Percentiles rank a stretch among this genome's conserved stretches.
These are phyloP conservation scores for Aspergillus nidulans DNA, from an alignment of 495 filamentous ascomycete species.

Conservation along the genomic window DNA sequence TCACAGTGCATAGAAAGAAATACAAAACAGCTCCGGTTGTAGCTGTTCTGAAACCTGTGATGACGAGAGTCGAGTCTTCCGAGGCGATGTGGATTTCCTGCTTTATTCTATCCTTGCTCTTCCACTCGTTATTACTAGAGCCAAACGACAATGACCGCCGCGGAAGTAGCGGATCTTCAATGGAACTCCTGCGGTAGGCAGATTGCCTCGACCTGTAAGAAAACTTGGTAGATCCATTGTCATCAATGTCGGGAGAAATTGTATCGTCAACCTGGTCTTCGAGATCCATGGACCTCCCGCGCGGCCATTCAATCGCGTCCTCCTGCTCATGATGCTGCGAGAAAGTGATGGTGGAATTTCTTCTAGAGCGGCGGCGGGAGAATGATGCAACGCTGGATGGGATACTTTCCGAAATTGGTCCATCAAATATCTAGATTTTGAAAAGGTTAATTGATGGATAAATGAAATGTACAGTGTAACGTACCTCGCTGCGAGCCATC, in stretches of 20 bases:
- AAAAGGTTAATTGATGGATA: constrained; percentile 1
- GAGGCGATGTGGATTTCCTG: constrained; percentile 91
- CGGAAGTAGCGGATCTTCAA: constrained; percentile 69
- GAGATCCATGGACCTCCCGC: constrained; percentile 49
- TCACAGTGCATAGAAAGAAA: constrained; percentile 58
- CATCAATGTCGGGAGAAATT: constrained; percentile 27
- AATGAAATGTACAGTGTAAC: constrained; percentile 6
- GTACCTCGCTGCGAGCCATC: constrained; percentile 94
- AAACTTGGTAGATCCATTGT: constrained; percentile 30
- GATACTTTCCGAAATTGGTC: constrained; percentile 90
- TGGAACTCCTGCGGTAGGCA: constrained; percentile 58
- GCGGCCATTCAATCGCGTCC: constrained; percentile 46
- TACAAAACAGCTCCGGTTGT: constrained; percentile 64
- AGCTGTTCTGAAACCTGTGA: constrained; percentile 84
- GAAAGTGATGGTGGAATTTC: constrained; percentile 83
- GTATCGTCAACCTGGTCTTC: constrained; percentile 53
- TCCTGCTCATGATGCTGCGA: constrained; percentile 72
- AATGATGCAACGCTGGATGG: constrained; percentile 88
- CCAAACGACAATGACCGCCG: constrained; percentile 50
- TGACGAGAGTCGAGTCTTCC: constrained; percentile 88
- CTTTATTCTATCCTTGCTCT: constrained; percentile 53
- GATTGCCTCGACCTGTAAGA: constrained; percentile 46
- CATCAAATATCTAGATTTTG: constrained; percentile 83
- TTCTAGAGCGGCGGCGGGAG: constrained; percentile 67
- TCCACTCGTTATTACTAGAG: constrained; percentile 54